A percentile compares a stretch with the other conserved stretches of the same genome.
Evolutionary conservation across 805 yeast species (phyloP).

Genomic region (Nakazawaea peltata): DNA sequence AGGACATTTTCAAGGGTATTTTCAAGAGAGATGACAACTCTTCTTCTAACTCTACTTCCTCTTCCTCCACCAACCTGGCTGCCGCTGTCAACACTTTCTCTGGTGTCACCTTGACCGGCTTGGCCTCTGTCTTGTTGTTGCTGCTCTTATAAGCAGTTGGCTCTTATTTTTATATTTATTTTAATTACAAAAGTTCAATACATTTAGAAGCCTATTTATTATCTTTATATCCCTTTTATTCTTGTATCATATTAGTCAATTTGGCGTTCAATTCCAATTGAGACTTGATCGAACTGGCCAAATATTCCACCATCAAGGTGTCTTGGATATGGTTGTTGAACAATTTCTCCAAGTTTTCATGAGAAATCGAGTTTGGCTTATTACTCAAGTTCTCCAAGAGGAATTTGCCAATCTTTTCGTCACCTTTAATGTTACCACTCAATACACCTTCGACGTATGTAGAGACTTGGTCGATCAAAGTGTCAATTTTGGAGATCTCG

Average conservation of each 20-base stretch:
- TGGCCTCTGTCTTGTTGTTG: neutral
- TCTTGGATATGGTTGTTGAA: slow-evolving; percentile 74
- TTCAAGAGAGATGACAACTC: neutral
- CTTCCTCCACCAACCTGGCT: neutral
- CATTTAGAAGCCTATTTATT: too few relatives aligned
- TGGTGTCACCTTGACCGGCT: neutral
- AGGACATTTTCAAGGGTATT: neutral
- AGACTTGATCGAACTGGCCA: slow-evolving; percentile 77
- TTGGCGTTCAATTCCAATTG: slow-evolving; percentile 76
- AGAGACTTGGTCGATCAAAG: slow-evolving; percentile 41
- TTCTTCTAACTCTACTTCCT: neutral
- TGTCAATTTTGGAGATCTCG: slow-evolving; percentile 37
- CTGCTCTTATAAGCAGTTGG: too few relatives aligned
- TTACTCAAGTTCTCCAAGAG: slow-evolving; percentile 50
- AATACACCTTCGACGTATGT: slow-evolving; percentile 36
- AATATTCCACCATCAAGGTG: slow-evolving; percentile 70
- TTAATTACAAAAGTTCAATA: too few relatives aligned
- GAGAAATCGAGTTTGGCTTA: slow-evolving; percentile 41
- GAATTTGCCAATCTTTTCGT: slow-evolving; percentile 57
- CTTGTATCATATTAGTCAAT: slow-evolving; percentile 47
- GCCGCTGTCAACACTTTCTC: neutral
- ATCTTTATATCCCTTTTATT: too few relatives aligned
- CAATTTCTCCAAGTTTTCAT: slow-evolving; percentile 46
- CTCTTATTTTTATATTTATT: too few relatives aligned
- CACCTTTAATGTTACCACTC: slow-evolving; percentile 35